Conservation (phyloP, 2,329 filamentous ascomycete species). For the Tolypocladium nubicola region DNA sequence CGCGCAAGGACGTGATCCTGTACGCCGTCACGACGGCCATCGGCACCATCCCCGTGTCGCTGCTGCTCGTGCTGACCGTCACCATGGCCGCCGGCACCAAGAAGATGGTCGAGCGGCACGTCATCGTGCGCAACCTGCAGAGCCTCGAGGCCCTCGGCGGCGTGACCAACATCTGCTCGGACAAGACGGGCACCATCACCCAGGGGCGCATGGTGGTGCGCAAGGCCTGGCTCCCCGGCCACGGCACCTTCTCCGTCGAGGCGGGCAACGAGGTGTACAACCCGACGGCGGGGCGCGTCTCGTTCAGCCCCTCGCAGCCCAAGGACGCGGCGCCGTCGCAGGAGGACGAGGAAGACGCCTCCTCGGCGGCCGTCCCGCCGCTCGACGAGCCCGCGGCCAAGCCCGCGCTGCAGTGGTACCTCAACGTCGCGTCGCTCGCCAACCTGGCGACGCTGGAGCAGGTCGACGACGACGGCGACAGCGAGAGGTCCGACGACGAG, state of each 20-base stretch:
- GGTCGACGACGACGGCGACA: slow-evolving; percentile 31
- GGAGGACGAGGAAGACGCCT: slow-evolving; percentile 27
- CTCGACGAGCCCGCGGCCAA: slow-evolving; percentile 24
- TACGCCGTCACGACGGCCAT: slow-evolving; percentile 35
- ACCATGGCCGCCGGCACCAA: slow-evolving; percentile 46
- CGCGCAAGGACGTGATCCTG: slow-evolving; percentile 28
- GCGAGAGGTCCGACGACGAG: slow-evolving; percentile 18
- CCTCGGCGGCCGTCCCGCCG: slow-evolving; percentile 17
- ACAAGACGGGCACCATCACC: slow-evolving; percentile 46
- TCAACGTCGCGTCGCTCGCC: slow-evolving; percentile 53
- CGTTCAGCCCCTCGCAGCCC: slow-evolving; percentile 23
- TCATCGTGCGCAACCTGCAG: slow-evolving; percentile 41
- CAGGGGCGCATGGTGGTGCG: slow-evolving; percentile 43
- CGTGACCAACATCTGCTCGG: slow-evolving; percentile 45
- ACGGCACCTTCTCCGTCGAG: slow-evolving; percentile 34
- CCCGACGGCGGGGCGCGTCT: slow-evolving; percentile 38
- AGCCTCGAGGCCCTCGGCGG: slow-evolving; percentile 43
- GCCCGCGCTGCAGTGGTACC: slow-evolving; percentile 41
- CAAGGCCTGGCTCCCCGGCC: slow-evolving; percentile 39
- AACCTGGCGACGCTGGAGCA: slow-evolving; percentile 55
- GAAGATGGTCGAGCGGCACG: slow-evolving; percentile 40
- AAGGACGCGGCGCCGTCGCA: slow-evolving; percentile 24
- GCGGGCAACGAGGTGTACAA: slow-evolving; percentile 46
- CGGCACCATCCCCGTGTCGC: slow-evolving; percentile 39
- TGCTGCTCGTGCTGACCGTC: slow-evolving; percentile 45